Evolutionary conservation across 169 alveolate genomes (phyloP), one percentile per base, ranked within the genome.

Genomic region (Eimeria falciformis): DNA sequence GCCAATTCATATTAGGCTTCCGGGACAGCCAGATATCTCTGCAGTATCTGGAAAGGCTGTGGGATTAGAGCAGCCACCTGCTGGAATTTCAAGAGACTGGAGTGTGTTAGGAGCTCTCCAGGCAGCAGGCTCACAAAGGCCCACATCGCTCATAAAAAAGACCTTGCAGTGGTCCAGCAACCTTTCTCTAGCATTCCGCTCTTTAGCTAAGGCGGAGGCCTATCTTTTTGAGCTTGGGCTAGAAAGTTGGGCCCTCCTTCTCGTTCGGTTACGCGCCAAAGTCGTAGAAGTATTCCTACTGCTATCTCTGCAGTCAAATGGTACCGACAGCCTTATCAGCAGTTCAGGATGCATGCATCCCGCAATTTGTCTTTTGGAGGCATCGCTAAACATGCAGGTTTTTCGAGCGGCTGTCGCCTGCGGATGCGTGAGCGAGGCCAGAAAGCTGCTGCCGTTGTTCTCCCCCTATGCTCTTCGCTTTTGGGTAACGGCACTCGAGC

Each of bases 331-430:
- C 56, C 17, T 7, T 55, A 58, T 21, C 23, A 56, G 40, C 18
- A 33, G 58, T 18, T 21, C 23, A 17, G 90, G 58, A 46, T 21
- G 62, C 77, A 23, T 81, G 90, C 90, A 81, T 56, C 90, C 90
- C 27, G 90, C 90, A 5, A n/a, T 81, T 33, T 81, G 71, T 40
- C 90, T 81, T 4, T 75, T 81, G 21, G 90, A 81, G 68, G 90
- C 90, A n/a, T 81, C 90, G 58, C 43, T 81, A 23, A 81, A 81
- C 77, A 81, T 81, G 37, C 90, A 81, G 33, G 25, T 81, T 29
- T 81, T 81, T 77, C 27, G 90, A 33, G 90, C 53, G 4, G 90
- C 90, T 14, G 56, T 81, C 23, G 90, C 90, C 40, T 81, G 90
- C 25, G 77, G 90, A 23, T 81, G 25, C 53, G 7, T 81, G 29